Evolutionary conservation across 371 early-diverging fungal species (phyloP), one percentile per base, ranked within the genome.

Genomic region (Thermomucor indicae-seudaticae): DNA sequence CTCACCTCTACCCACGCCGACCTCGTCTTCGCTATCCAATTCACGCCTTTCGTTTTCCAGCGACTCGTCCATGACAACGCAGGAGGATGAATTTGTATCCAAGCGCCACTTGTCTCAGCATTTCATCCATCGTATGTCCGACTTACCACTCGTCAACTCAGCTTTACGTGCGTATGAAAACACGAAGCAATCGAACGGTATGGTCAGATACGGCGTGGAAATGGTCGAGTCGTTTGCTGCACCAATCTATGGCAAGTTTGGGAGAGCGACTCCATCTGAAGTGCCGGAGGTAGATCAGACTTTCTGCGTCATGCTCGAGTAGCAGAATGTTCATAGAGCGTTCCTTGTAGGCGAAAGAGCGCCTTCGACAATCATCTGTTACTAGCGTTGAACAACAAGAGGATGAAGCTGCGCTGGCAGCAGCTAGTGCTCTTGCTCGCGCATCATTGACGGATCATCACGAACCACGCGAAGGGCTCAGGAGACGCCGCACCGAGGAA

Each of bases 101-200:
- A 17, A 40, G 29, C 34, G 29, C 6, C 41, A 32, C 29, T 32
- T 31, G 12, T 53, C 35, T 39, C 59, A 38, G 19, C 72, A 71
- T 41, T 90, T 91, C 38, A 80, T 91, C 53, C 62, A 71, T 32
- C 79, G 92, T 28, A 82, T 92, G 52, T 79, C 89, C 50, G 81
- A 72, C 49, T 67, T 90, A 3, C 92, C 93, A 6, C 46, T 93
- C n/a, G 88, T 95, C 39, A 83, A 84, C 54, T 79, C 83, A 6
- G 84, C 90, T 2, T 48, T 93, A 24, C 78, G 75, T 25, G 86
- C 84, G 1, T 93, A 93, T 56, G 89, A 88, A 47, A 79, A 73
- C 28, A 78, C 85, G 31, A 88, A 88, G 58, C 81, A 85, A 48
- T 81, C 79, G 22, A 86, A 82, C 55, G 64, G 72, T 35, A 72